Percentiles rank a stretch among this genome's conserved stretches.
These are phyloP conservation scores for Castanea crenata DNA, from an alignment of 306 rosid genomes.

Conservation along the genomic window DNA sequence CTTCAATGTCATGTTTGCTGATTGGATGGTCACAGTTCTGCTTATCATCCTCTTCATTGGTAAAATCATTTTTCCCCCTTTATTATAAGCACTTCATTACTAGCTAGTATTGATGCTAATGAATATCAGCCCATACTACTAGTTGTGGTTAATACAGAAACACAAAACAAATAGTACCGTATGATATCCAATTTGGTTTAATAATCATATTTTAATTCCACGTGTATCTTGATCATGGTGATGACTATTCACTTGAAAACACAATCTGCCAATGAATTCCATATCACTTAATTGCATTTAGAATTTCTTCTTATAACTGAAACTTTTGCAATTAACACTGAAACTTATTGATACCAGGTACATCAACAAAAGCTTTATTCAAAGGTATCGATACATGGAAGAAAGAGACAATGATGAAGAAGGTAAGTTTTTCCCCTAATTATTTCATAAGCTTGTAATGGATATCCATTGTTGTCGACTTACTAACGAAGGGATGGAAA, in stretches of 20 bases:
- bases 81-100: too few relatives aligned
- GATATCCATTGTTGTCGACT: slow-evolving; percentile 4
- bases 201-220: neutral
- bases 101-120: too few relatives aligned
- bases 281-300: neutral
- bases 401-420: slow-evolving; percentile 57
- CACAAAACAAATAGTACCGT: too few relatives aligned
- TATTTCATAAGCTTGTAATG: neutral
- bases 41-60: slow-evolving; percentile 72
- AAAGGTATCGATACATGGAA: slow-evolving; percentile 78
- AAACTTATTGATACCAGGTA: slow-evolving; percentile 41
- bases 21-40: slow-evolving; percentile 83
- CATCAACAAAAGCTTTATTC: slow-evolving; percentile 64
- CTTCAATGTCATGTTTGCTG: slow-evolving; percentile 77
- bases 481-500: neutral
- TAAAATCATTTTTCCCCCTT: slow-evolving; percentile 1
- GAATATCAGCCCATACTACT: too few relatives aligned
- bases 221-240: neutral
- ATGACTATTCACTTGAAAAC: neutral
- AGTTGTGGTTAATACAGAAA: too few relatives aligned
- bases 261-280: neutral
- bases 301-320: neutral
- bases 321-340: neutral
- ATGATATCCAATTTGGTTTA: too few relatives aligned
- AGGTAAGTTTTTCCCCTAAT: slow-evolving; percentile 28